A percentile compares a stretch with the other conserved stretches of the same genome.
Evolutionary conservation across 495 filamentous ascomycete species (phyloP).

Genomic region (Pseudomonodictys pantanalensis): DNA sequence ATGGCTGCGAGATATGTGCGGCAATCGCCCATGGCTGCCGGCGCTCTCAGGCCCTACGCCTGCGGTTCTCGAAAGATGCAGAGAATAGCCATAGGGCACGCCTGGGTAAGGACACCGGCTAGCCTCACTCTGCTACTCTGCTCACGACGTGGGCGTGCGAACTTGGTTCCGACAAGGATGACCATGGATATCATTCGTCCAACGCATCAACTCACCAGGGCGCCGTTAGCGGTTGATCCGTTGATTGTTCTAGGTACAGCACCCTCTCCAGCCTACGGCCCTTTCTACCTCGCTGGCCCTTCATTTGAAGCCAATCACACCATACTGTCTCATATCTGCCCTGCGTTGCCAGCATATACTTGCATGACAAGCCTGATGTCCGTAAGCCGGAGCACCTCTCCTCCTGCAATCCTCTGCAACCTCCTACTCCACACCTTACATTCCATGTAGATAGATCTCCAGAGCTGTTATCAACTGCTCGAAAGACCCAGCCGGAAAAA

Average conservation of each 20-base stretch:
- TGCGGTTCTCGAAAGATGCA: constrained; percentile 18
- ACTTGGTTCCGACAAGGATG: background rate
- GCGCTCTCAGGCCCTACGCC: constrained; percentile 2
- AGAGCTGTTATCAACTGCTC: constrained; percentile 13
- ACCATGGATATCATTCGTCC: constrained; percentile 6
- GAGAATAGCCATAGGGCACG: constrained; percentile 15
- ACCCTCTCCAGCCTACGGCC: background rate
- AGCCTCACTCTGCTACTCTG: constrained; percentile 5
- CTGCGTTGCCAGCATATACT: background rate
- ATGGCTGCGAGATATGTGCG: background rate
- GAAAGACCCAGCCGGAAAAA: constrained; percentile 9
- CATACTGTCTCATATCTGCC: background rate
- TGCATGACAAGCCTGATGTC: constrained; percentile 2
- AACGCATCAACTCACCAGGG: constrained; percentile 1
- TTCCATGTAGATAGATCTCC: constrained; percentile 7
- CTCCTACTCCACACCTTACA: background rate
- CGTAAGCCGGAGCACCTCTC: constrained; percentile 9
- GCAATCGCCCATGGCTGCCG: constrained; percentile 2
- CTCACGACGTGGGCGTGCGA: background rate
- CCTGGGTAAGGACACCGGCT: too few species aligned
- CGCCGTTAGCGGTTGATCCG: constrained; percentile 9
- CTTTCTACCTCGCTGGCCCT: background rate
- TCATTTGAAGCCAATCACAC: background rate
- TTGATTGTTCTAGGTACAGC: background rate
- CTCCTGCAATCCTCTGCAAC: background rate